Base-by-base conservation (phyloP, 257 asterid genomes). In the Nicotiana otophora region DNA sequence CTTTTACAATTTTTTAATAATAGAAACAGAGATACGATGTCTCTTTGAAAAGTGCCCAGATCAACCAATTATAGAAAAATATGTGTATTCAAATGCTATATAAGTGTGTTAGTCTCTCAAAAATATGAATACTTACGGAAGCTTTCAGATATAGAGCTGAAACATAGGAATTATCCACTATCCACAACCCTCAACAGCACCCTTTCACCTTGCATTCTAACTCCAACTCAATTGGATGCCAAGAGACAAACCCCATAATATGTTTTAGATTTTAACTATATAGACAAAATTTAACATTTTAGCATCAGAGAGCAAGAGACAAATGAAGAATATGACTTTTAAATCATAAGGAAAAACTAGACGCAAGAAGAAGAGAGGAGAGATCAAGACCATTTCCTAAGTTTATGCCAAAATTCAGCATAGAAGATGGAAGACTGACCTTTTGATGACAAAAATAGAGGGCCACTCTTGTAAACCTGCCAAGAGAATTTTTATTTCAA, bases 401-500 rank as follows among this genome's bases (percentile, higher is more conserved):
- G 20, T 16, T 20, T 46, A 19, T n/a, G 61, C 60, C 26, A n/a
- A 78, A 82, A 12, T 23, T 42, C 10, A 77, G 46, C 23, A 63
- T 57, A 57, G 63, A 82, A 62, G 30, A 68, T 77, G 82, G 87
- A 85, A 20, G 77, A 76, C 88, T 72, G 79, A 96, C 99, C 99
- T 94, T 91, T 96, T 68, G 98, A 96, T 82, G 99, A 94, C 85
- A 96, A 86, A 89, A 91, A 96, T 30, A 96, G 92, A 55, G 98
- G 97, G 81, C 99, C 99, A 76, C 92, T 92, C 87, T 90, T 96
- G 88, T 92, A 94, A 58, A 96, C 97, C 99, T 96, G 99, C 93
- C 89, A n/a, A 74, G 83, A 17, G 64, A 86, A 42, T 61, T 53
- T 74, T 46, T 26, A 20, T 23, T 26, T 42, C 7, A 54, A 54